Evolutionary conservation across 495 filamentous ascomycete genomes (phyloP).

Genomic region (Lepidopterella palustris): DNA sequence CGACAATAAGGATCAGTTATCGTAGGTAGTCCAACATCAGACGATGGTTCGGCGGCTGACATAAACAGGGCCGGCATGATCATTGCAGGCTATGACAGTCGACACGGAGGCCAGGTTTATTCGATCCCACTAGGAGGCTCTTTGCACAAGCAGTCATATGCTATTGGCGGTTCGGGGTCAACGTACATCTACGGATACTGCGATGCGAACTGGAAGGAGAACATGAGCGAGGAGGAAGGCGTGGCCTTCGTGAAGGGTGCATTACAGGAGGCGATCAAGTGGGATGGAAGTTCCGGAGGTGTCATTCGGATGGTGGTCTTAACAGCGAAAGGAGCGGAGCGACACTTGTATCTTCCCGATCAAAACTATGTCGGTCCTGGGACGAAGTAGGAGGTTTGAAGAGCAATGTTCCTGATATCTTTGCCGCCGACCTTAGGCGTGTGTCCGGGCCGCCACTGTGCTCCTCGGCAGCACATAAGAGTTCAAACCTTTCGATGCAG

Average conservation of each 20-base stretch:
- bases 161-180: slow-evolving; percentile 94
- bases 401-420: background rate
- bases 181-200: slow-evolving; percentile 99
- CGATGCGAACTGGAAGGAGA: slow-evolving; percentile 91
- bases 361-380: slow-evolving; percentile 66
- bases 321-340: slow-evolving; percentile 77
- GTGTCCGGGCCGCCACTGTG: background rate
- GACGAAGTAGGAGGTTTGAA: slow-evolving; percentile 30
- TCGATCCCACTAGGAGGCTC: slow-evolving; percentile 95
- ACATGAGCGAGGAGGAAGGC: slow-evolving; percentile 91
- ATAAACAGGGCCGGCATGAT: slow-evolving; percentile 80
- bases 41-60: background rate
- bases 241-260: slow-evolving; percentile 86
- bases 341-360: slow-evolving; percentile 87
- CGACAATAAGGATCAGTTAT: slow-evolving; percentile 86
- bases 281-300: slow-evolving; percentile 97
- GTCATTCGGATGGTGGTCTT: slow-evolving; percentile 97
- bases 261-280: slow-evolving; percentile 91
- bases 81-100: slow-evolving; percentile 90
- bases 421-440: background rate
- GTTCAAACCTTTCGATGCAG: too few relatives aligned
- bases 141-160: slow-evolving; percentile 91
- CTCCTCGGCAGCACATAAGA: too few relatives aligned
- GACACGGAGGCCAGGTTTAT: slow-evolving; percentile 93
- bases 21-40: slow-evolving; percentile 44